phyloP scores from a whole-genome alignment of 129 eudicot species.

The Pseudognaphalium luteoalbum region DNA sequence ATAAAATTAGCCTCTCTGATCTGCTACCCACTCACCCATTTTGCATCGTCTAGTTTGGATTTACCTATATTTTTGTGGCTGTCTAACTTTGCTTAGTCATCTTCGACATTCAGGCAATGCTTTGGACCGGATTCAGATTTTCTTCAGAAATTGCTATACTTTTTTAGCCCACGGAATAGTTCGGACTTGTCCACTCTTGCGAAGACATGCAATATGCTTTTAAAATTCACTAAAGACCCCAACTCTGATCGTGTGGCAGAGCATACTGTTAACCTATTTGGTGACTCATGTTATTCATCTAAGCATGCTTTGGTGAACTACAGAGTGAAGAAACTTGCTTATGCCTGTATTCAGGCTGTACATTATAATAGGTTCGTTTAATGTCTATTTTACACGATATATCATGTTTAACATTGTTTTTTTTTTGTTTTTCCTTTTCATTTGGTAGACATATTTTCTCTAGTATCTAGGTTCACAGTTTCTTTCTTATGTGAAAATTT shows the following conservation, averaged over 20 bases:
- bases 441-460: not conserved
- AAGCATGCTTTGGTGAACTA: conserved; percentile 46
- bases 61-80: conserved; percentile 11
- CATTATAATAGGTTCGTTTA: conserved; percentile 70
- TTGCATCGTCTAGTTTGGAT: conserved; percentile 2
- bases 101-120: conserved; percentile 61
- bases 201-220: conserved; percentile 76
- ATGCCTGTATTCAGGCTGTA: conserved; percentile 75
- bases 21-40: conserved; percentile 6
- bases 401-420: not conserved
- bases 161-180: conserved; percentile 60
- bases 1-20: not conserved
- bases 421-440: not conserved
- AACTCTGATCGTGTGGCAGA: conserved; percentile 39
- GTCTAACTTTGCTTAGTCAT: conserved; percentile 21
- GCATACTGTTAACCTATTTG: conserved; percentile 58
- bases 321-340: conserved; percentile 77
- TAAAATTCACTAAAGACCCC: conserved; percentile 47
- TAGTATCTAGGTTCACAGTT: not conserved
- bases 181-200: conserved; percentile 71
- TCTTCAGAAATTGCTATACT: conserved; percentile 71
- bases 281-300: conserved; percentile 57
- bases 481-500: not conserved
- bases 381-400: conserved; percentile 1
- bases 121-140: conserved; percentile 81